Conservation (phyloP, 495 filamentous ascomycete genomes). For the Neurospora sp. region DNA sequence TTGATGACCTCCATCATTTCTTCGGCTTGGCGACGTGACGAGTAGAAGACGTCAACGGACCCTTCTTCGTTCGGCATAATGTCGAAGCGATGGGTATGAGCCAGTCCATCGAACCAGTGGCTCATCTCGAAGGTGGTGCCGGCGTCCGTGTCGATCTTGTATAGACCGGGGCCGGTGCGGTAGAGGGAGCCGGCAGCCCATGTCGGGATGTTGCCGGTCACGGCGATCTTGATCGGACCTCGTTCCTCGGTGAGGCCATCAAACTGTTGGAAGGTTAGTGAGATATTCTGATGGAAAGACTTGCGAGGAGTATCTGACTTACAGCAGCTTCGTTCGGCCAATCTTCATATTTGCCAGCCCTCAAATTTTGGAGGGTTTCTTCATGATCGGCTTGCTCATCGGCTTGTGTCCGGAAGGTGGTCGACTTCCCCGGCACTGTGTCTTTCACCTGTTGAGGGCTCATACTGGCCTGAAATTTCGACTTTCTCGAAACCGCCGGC, state of each 20-base stretch:
- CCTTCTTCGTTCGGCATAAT: constrained; percentile 33
- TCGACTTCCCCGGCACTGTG: background rate
- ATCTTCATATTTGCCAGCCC: constrained; percentile 10
- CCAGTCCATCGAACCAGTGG: constrained; percentile 79
- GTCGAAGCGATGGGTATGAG: constrained; percentile 65
- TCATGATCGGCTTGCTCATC: constrained; percentile 8
- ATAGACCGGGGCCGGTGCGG: constrained; percentile 59
- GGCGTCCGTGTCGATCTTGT: constrained; percentile 44
- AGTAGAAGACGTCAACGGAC: constrained; percentile 49
- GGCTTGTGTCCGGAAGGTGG: background rate
- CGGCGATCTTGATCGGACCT: constrained; percentile 29
- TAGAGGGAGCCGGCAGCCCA: constrained; percentile 53
- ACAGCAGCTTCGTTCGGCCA: constrained; percentile 40
- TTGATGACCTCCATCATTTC: constrained; percentile 43
- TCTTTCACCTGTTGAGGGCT: background rate
- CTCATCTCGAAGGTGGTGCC: constrained; percentile 44
- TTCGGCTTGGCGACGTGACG: constrained; percentile 56
- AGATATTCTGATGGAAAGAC: background rate
- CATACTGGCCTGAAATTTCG: background rate
- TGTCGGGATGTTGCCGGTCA: constrained; percentile 32
- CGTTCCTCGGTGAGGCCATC: constrained; percentile 36
- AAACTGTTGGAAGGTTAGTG: constrained; percentile 24
- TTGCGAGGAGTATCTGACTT: constrained; percentile 7
- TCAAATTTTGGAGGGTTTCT: background rate
- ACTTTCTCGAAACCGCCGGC: too few species aligned